Conservation (phyloP, 352 stramenopile species). For the Phytophthora capsici region DNA sequence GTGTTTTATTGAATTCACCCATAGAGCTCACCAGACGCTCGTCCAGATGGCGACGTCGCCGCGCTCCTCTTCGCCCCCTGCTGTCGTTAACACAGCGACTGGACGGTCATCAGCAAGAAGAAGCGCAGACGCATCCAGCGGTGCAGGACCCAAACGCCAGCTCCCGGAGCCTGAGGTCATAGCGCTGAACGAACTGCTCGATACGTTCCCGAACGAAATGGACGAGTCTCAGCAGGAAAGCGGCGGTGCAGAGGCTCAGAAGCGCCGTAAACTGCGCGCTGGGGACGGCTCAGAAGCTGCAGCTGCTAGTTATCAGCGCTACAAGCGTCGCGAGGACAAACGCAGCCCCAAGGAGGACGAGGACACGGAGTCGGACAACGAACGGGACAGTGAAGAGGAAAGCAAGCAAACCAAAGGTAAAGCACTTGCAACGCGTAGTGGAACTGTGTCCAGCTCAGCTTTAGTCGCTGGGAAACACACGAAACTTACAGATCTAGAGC, state of each 20-base stretch:
- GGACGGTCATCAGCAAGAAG: conserved; percentile 13
- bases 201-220: conserved; percentile 63
- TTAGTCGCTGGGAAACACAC: conserved; percentile 38
- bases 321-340: neutral
- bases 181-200: conserved; percentile 71
- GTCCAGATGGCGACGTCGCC: conserved; percentile 20
- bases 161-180: conserved; percentile 64
- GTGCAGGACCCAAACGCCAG: conserved; percentile 19
- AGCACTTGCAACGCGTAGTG: neutral
- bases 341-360: conserved; percentile 19
- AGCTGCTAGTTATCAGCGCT: neutral
- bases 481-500: conserved; percentile 78
- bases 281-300: neutral
- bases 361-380: conserved; percentile 26
- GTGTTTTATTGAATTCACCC: too few species aligned
- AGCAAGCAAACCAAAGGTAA: conserved; percentile 13
- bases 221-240: conserved; percentile 45
- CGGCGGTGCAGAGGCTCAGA: conserved; percentile 17
- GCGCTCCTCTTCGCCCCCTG: neutral
- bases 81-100: neutral
- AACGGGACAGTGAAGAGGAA: conserved; percentile 8
- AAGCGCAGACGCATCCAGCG: conserved; percentile 1
- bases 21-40: neutral
- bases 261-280: conserved; percentile 12
- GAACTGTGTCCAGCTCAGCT: conserved; percentile 1